A percentile compares a stretch with the other conserved stretches of the same genome.
These are phyloP conservation scores for Podospora conica DNA, from an alignment of 495 filamentous ascomycete species.

Conservation along the genomic window DNA sequence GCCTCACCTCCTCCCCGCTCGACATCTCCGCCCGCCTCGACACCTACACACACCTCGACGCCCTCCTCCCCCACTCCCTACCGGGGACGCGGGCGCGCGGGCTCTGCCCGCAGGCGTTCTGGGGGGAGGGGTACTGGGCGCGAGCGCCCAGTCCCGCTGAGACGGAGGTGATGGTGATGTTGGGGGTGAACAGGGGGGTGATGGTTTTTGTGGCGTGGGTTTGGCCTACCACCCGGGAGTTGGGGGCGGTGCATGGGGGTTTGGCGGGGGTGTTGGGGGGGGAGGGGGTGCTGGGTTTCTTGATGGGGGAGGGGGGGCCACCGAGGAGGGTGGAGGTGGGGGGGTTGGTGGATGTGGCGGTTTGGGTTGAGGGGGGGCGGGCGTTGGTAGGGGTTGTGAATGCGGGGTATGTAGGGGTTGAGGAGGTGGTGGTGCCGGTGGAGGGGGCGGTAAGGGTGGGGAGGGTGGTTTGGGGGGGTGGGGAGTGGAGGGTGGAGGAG, in stretches of 20 bases:
- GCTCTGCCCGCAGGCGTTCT: too few relatives aligned
- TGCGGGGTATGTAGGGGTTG: conserved; percentile 29
- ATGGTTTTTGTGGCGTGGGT: conserved; percentile 47
- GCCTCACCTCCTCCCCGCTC: conserved; percentile 49
- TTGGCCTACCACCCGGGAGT: conserved; percentile 40
- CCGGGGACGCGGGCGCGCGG: too few relatives aligned
- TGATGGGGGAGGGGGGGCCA: conserved; percentile 33
- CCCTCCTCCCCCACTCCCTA: conserved; percentile 25
- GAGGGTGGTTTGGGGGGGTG: conserved; percentile 19
- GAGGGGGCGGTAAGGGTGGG: conserved; percentile 14
- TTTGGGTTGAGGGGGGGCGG: conserved; percentile 32
- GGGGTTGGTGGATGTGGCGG: conserved; percentile 37
- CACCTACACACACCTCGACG: too few relatives aligned
- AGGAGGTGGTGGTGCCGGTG: conserved; percentile 21
- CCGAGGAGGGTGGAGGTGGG: not conserved
- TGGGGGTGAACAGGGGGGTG: too few relatives aligned
- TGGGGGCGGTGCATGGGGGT: conserved; percentile 40
- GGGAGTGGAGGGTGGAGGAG: conserved; percentile 20
- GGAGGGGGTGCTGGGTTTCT: conserved; percentile 34
- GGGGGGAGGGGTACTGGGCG: too few relatives aligned
- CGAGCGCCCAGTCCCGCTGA: too few relatives aligned
- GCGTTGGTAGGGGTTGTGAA: conserved; percentile 44
- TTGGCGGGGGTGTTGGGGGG: conserved; percentile 40
- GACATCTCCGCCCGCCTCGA: conserved; percentile 24
- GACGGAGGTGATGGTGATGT: too few relatives aligned